These are phyloP conservation scores for Starmerella roubikii DNA, from an alignment of 805 yeast genomes.

Conservation along the genomic window DNA sequence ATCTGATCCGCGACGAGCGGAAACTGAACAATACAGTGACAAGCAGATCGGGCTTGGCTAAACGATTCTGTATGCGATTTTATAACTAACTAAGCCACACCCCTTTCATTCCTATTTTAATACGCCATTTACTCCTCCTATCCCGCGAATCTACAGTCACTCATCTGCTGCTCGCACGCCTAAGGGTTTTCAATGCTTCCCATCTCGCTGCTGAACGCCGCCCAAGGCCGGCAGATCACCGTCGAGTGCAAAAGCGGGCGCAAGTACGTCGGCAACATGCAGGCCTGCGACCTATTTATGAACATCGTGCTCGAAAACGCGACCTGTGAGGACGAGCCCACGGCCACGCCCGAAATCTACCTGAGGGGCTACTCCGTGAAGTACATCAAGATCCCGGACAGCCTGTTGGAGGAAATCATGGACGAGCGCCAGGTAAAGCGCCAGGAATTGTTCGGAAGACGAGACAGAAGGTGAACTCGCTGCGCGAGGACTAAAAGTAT, in stretches of 20 bases:
- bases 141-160: no score
- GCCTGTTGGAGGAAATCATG: conserved; percentile 27
- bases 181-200: conserved; percentile 65
- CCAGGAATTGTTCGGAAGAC: conserved; percentile 24
- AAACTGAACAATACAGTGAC: no score
- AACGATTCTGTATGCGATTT: no score
- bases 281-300: conserved; percentile 92
- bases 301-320: conserved; percentile 73
- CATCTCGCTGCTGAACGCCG: conserved; percentile 73
- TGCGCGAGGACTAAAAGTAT: no score
- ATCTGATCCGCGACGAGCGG: no score
- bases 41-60: no score
- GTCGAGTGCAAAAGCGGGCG: conserved; percentile 90
- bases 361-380: conserved; percentile 26
- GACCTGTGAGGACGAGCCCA: conserved; percentile 28
- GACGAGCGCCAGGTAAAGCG: conserved; percentile 28
- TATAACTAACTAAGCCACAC: no score
- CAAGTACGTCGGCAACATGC: conserved; percentile 67
- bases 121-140: no score
- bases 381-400: conserved; percentile 32
- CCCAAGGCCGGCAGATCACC: conserved; percentile 74
- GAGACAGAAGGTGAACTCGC: no score
- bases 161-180: no score
- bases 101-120: no score
- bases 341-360: conserved; percentile 15